These are phyloP conservation scores for Alternaria solani DNA, from an alignment of 2,329 filamentous ascomycete species.

Conservation along the genomic window DNA sequence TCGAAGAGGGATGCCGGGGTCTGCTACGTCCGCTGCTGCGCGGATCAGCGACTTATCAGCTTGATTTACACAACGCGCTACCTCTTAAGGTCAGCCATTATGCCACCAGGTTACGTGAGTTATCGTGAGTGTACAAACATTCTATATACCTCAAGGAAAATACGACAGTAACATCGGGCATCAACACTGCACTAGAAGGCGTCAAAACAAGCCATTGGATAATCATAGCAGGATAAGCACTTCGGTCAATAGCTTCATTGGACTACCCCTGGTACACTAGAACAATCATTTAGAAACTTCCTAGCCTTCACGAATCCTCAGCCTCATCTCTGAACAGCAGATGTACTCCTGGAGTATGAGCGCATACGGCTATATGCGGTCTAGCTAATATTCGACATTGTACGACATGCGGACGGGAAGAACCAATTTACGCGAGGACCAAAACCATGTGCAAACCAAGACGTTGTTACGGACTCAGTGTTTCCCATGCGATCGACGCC, in stretches of 20 bases:
- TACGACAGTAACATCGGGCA: not conserved
- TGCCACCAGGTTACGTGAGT: not conserved
- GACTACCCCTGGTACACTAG: not conserved
- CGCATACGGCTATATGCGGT: conserved; percentile 9
- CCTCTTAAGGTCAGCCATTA: not conserved
- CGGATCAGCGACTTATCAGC: not conserved
- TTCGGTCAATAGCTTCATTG: not conserved
- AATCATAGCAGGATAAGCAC: not conserved
- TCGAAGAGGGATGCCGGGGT: not conserved
- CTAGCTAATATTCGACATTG: conserved; percentile 20
- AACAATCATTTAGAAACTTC: not conserved
- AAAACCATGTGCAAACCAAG: conserved; percentile 14
- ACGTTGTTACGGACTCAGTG: not conserved
- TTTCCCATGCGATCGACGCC: not conserved
- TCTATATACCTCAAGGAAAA: not conserved
- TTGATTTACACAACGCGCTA: not conserved
- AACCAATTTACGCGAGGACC: conserved; percentile 9
- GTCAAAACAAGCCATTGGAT: not conserved
- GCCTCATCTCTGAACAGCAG: conserved; percentile 8
- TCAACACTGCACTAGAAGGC: not conserved
- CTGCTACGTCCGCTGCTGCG: not conserved
- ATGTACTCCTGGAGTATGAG: conserved; percentile 12
- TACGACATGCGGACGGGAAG: conserved; percentile 16
- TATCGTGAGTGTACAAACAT: not conserved
- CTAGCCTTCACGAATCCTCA: not conserved